phyloP scores from a whole-genome alignment of 805 yeast genomes.

The Debaryomyces hansenii region DNA sequence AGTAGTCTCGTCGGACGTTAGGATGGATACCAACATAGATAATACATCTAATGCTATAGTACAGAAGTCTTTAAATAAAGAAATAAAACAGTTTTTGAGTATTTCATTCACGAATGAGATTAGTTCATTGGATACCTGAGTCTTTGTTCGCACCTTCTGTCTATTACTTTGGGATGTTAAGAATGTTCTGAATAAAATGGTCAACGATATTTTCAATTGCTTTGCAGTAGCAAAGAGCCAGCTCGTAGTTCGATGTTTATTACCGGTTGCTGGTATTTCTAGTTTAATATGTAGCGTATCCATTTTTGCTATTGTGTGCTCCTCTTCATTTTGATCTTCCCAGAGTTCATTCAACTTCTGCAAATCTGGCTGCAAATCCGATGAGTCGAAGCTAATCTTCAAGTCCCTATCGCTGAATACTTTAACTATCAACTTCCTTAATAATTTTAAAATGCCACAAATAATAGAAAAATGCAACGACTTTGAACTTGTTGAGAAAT shows the following conservation, averaged over 20 bases:
- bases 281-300: slow-evolving; percentile 4
- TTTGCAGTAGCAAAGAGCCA: slow-evolving; percentile 41
- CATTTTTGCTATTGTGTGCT: neutral
- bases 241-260: slow-evolving; percentile 17
- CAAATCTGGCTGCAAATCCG: slow-evolving; percentile 2
- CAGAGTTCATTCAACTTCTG: slow-evolving; percentile 12
- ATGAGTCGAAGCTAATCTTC: slow-evolving; percentile 4
- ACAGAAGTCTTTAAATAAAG: slow-evolving; percentile 30
- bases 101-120: slow-evolving; percentile 21
- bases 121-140: slow-evolving; percentile 20
- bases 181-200: slow-evolving; percentile 29
- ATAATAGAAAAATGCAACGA: slow-evolving; percentile 23
- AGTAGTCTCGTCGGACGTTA: neutral
- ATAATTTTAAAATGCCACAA: slow-evolving; percentile 18
- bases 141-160: slow-evolving; percentile 23
- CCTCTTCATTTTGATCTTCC: slow-evolving; percentile 5
- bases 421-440: slow-evolving; percentile 19
- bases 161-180: slow-evolving; percentile 16
- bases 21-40: slow-evolving; percentile 18
- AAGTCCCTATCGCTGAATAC: slow-evolving; percentile 31
- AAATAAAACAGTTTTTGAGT: slow-evolving; percentile 25
- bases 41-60: slow-evolving; percentile 31
- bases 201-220: slow-evolving; percentile 35
- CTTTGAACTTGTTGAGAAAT: slow-evolving; percentile 20
- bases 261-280: neutral